Evolutionary conservation across 371 early-diverging fungal genomes (phyloP).

Genomic region (Mucor sp.): DNA sequence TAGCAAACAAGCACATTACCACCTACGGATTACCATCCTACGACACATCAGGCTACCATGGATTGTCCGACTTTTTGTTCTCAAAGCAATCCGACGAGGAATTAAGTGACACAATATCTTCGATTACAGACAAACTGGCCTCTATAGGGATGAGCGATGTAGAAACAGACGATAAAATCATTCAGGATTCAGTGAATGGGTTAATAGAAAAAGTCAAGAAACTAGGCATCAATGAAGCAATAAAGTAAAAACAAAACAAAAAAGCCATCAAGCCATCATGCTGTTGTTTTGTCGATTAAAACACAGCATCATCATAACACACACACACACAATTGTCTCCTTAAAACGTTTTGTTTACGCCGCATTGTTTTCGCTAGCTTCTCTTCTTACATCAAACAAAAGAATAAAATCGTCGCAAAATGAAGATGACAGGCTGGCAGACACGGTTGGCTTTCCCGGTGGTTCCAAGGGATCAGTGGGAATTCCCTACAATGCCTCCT

Average conservation of each 20-base stretch:
- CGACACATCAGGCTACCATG: slow-evolving; percentile 19
- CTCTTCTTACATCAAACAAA: background rate
- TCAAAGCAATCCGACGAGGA: slow-evolving; percentile 26
- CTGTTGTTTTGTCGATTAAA: background rate
- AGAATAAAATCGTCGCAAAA: background rate
- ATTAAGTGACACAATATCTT: slow-evolving; percentile 30
- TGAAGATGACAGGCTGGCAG: slow-evolving; percentile 3
- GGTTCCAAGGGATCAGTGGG: background rate
- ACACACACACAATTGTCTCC: background rate
- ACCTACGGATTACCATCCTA: slow-evolving; percentile 30
- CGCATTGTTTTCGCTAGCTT: background rate
- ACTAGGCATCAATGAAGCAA: slow-evolving; percentile 28
- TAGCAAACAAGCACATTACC: slow-evolving; percentile 42
- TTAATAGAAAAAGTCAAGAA: slow-evolving; percentile 46
- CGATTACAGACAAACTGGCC: slow-evolving; percentile 24
- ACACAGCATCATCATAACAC: background rate
- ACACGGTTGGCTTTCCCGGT: background rate
- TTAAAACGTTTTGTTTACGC: background rate
- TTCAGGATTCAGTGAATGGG: slow-evolving; percentile 34
- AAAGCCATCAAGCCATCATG: background rate
- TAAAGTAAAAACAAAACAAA: background rate
- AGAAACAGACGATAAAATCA: slow-evolving; percentile 4
- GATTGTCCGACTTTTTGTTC: slow-evolving; percentile 40
- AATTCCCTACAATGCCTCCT: background rate
- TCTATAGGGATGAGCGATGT: slow-evolving; percentile 19